Base-by-base conservation (phyloP, 202 grass and related monocot species). In the Elaeis oleifera region DNA sequence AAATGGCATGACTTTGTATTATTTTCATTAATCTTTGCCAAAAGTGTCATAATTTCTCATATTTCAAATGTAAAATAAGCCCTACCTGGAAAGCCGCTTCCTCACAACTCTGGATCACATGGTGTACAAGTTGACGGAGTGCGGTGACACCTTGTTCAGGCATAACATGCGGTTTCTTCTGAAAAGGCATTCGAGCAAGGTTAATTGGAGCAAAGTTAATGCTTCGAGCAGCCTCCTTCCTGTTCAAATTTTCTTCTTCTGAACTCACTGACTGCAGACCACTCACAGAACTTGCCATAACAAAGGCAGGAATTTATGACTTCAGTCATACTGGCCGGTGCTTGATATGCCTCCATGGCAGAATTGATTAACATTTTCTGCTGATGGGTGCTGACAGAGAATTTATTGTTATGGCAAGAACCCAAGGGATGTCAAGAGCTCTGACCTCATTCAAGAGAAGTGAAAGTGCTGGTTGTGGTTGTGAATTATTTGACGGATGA, bases 381-480 rank as follows among this genome's bases (percentile, higher is more conserved):
- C 44, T 88, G 81, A 78, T 85, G 76, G 1, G 74, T 60, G 14
- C 87, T 91, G 55, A 86, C 91, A 50, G 84, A 85, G 71, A 90
- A 91, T 82, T 85, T 90, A 39, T 96, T 5, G 91, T 91, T 76
- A 96, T 83, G 59, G 87, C 87, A 76, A 96, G 75, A 76, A 96
- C 78, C 87, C 87, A 91, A 64, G 87, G 92, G 60, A 96, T 74
- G 24, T 71, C 66, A 70, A 85, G 61, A 74, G 68, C 73, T 76
- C 74, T 96, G 16, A 64, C 84, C 78, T 96, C 91, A 78, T 90
- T 81, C 71, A 96, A 75, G 31, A 96, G 70, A 59, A 90, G 76
- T 65, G 87, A 85, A 51, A 95, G 80, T 72, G 86, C 85, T 74
- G 90, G 77, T 36, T 78, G 76, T 61, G 76, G 70, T 39, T 3